phyloP scores from a whole-genome alignment of 2,329 filamentous ascomycete genomes.

The Apiospora hydei region DNA sequence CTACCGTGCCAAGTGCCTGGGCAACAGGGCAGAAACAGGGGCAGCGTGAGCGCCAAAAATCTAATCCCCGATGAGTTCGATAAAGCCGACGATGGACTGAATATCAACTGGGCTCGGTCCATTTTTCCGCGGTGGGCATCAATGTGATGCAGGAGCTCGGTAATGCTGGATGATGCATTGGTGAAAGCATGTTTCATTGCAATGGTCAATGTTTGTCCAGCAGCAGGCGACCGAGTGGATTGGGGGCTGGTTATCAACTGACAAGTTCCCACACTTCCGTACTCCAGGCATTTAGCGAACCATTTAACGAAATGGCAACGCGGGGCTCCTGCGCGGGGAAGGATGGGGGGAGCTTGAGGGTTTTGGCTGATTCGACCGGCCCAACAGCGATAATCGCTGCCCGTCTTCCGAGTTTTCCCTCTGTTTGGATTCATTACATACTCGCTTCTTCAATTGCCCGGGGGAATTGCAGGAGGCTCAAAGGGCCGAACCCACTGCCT shows the following conservation, averaged over 20 bases:
- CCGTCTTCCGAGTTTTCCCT: not conserved
- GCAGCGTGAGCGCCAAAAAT: not conserved
- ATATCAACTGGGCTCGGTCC: not conserved
- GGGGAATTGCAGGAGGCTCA: not conserved
- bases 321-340: constrained; percentile 18
- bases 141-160: not conserved
- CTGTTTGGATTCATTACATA: not conserved
- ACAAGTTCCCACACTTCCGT: not conserved
- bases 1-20: not conserved
- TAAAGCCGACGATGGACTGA: not conserved
- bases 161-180: not conserved
- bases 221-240: not conserved
- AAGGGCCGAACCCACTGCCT: not conserved
- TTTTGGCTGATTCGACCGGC: not conserved
- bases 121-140: constrained; percentile 1
- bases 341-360: not conserved
- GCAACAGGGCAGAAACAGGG: not conserved
- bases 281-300: not conserved
- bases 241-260: constrained; percentile 2
- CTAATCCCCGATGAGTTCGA: not conserved
- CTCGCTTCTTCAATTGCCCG: not conserved
- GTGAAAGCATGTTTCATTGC: not conserved
- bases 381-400: not conserved
- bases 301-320: constrained; percentile 8
- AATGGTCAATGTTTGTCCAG: not conserved